Evolutionary conservation across 225 moss, liverwort and hornwort genomes (phyloP).

Genomic region (Pseudisothecium myosuroides): DNA sequence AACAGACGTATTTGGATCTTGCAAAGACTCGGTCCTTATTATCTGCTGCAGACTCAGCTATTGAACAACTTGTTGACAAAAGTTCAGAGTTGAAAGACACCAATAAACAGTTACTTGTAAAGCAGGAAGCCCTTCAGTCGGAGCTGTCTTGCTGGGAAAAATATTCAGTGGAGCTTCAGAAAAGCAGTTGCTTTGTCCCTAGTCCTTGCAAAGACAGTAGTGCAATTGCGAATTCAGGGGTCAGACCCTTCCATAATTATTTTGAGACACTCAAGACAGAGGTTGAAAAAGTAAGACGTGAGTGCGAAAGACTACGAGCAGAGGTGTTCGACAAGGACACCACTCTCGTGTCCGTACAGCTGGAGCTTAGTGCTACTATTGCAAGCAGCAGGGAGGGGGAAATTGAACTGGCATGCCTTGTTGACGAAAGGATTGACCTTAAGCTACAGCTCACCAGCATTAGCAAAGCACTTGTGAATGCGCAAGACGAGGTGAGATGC

Average conservation of each 20-base stretch:
- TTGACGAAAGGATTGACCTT: conserved; percentile 14
- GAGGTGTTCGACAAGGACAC: conserved; percentile 26
- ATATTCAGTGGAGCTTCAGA: conserved; percentile 22
- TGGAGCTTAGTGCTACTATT: conserved; percentile 15
- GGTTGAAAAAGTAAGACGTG: conserved; percentile 6
- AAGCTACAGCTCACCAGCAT: conserved; percentile 4
- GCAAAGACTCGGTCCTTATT: conserved; percentile 11
- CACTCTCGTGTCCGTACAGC: conserved; percentile 10
- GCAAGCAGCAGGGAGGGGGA: conserved; percentile 17
- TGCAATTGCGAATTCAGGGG: not conserved
- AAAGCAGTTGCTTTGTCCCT: not conserved
- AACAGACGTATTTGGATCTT: conserved; percentile 8
- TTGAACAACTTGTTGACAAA: conserved; percentile 10
- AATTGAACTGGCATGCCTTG: conserved; percentile 6
- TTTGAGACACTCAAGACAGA: conserved; percentile 18
- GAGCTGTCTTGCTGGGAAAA: conserved; percentile 35
- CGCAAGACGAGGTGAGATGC: conserved; percentile 19
- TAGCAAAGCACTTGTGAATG: not conserved
- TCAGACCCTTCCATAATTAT: not conserved
- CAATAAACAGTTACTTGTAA: not conserved
- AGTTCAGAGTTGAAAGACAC: not conserved
- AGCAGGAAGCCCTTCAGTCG: conserved; percentile 12
- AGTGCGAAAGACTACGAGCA: conserved; percentile 14
- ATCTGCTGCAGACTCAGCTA: conserved; percentile 21
- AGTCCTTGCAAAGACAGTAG: not conserved